Evolutionary conservation across 352 stramenopile species (phyloP).

Genomic region (Phytophthora pluvialis): DNA sequence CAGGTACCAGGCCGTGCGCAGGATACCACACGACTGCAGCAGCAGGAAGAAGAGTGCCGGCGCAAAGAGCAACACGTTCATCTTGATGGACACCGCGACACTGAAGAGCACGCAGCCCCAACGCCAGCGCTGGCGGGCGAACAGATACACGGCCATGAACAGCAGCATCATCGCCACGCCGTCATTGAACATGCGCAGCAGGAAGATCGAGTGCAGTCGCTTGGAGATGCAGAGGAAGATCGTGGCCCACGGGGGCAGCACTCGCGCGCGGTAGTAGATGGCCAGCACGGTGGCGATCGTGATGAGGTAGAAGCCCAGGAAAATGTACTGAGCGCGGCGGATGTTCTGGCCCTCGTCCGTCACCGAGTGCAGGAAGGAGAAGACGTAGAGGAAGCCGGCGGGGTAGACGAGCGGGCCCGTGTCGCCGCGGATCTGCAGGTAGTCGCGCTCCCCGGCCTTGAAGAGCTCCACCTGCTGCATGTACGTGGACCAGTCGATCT

Average conservation of each 20-base stretch:
- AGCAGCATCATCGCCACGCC: slow-evolving; percentile 95
- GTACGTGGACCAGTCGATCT: slow-evolving; percentile 99
- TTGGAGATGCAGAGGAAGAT: slow-evolving; percentile 94
- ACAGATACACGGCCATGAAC: slow-evolving; percentile 93
- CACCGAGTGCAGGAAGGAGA: slow-evolving; percentile 92
- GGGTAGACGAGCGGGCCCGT: slow-evolving; percentile 99
- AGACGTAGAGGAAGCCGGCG: slow-evolving; percentile 98
- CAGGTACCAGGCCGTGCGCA: slow-evolving; percentile 87
- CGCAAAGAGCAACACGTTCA: slow-evolving; percentile 99
- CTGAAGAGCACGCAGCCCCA: slow-evolving; percentile 95
- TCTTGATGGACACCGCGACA: slow-evolving; percentile 98
- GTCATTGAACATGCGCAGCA: slow-evolving; percentile 99
- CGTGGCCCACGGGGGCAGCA: slow-evolving; percentile 88
- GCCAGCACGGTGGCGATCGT: slow-evolving; percentile 89
- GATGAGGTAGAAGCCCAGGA: slow-evolving; percentile 95
- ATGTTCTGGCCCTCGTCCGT: slow-evolving; percentile 89
- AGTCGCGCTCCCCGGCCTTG: slow-evolving; percentile 95
- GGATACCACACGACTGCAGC: slow-evolving; percentile 89
- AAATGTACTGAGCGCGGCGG: slow-evolving; percentile 93
- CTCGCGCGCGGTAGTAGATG: slow-evolving; percentile 86
- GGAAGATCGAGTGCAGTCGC: slow-evolving; percentile 98
- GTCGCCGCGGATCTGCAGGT: slow-evolving; percentile 94
- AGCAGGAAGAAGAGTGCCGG: slow-evolving; percentile 96
- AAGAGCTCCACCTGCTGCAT: slow-evolving; percentile 98
- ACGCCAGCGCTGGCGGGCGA: slow-evolving; percentile 83